A percentile compares a stretch with the other conserved stretches of the same genome.
phyloP scores from a whole-genome alignment of 352 stramenopile species.

The Phytophthora colocasiae region DNA sequence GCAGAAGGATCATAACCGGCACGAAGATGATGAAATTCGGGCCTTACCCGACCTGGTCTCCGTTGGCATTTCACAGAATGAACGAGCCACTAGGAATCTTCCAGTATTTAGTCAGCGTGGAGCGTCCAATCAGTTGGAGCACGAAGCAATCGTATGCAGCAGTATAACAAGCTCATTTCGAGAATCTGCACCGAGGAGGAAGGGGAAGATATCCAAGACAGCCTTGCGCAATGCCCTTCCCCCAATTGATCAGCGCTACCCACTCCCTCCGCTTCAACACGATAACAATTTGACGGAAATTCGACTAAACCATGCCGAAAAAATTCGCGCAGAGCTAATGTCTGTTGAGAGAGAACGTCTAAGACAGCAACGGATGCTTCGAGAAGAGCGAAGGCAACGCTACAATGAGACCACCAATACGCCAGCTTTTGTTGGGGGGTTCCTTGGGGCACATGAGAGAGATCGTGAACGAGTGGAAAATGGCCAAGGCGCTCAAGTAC shows the following conservation, averaged over 20 bases:
- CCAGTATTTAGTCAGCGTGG: constrained; percentile 8
- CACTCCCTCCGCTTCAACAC: constrained; percentile 1
- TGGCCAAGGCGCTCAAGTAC: constrained; percentile 10
- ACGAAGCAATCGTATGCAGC: constrained; percentile 12
- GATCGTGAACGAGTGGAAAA: constrained; percentile 2
- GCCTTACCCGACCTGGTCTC: constrained; percentile 12
- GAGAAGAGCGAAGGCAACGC: constrained; percentile 51
- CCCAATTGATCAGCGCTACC: constrained; percentile 16
- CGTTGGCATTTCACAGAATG: constrained; percentile 8
- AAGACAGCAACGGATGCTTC: constrained; percentile 45
- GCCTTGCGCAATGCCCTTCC: constrained; percentile 8
- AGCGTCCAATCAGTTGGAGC: constrained; percentile 19
- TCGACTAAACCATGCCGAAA: constrained; percentile 50
- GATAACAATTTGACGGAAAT: constrained; percentile 24
- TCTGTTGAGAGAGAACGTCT: constrained; percentile 53
- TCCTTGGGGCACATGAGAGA: constrained; percentile 7
- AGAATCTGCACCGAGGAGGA: neutral
- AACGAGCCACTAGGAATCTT: neutral
- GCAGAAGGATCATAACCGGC: constrained; percentile 3
- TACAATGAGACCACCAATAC: constrained; percentile 28
- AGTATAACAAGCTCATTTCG: neutral
- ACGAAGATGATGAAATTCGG: constrained; percentile 1
- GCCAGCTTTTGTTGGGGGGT: constrained; percentile 6
- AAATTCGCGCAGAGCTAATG: constrained; percentile 49
- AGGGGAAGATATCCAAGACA: constrained; percentile 13